These are phyloP conservation scores for Apiospora malaysiana DNA, from an alignment of 2,329 filamentous ascomycete genomes.

Conservation along the genomic window DNA sequence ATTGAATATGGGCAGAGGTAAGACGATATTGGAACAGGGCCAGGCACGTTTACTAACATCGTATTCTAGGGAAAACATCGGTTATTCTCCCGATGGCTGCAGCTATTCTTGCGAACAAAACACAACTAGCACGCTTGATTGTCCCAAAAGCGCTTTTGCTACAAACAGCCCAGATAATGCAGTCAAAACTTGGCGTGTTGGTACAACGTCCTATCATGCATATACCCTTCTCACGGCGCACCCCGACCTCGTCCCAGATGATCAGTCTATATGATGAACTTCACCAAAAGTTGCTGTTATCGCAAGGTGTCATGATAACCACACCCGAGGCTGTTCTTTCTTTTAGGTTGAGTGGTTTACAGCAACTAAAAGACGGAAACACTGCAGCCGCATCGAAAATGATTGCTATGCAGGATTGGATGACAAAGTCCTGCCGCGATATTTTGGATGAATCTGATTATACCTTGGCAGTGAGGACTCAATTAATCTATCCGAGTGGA, in stretches of 20 bases:
- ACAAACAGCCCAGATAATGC: slow-evolving; percentile 63
- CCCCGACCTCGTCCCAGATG: slow-evolving; percentile 39
- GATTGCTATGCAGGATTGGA: neutral
- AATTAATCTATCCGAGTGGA: slow-evolving; percentile 64
- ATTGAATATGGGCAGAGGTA: slow-evolving; percentile 68
- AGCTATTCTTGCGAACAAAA: slow-evolving; percentile 50
- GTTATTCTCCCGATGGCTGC: slow-evolving; percentile 62
- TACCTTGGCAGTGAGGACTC: slow-evolving; percentile 58
- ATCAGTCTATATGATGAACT: neutral
- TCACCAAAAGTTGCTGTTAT: neutral
- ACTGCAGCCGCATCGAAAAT: neutral
- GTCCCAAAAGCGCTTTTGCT: slow-evolving; percentile 63
- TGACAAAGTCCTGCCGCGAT: slow-evolving; percentile 53
- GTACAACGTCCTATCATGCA: slow-evolving; percentile 59
- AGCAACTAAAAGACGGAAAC: neutral
- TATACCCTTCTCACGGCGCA: slow-evolving; percentile 63
- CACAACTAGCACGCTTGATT: slow-evolving; percentile 56
- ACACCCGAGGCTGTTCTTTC: neutral
- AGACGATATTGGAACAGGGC: slow-evolving; percentile 18
- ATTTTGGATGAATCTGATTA: slow-evolving; percentile 70
- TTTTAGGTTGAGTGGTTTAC: neutral
- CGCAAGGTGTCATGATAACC: neutral
- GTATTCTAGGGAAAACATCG: slow-evolving; percentile 59
- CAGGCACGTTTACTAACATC: slow-evolving; percentile 14
- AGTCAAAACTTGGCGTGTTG: slow-evolving; percentile 60